phyloP scores from a whole-genome alignment of 345 rosid species.

The Sonneratia alba region DNA sequence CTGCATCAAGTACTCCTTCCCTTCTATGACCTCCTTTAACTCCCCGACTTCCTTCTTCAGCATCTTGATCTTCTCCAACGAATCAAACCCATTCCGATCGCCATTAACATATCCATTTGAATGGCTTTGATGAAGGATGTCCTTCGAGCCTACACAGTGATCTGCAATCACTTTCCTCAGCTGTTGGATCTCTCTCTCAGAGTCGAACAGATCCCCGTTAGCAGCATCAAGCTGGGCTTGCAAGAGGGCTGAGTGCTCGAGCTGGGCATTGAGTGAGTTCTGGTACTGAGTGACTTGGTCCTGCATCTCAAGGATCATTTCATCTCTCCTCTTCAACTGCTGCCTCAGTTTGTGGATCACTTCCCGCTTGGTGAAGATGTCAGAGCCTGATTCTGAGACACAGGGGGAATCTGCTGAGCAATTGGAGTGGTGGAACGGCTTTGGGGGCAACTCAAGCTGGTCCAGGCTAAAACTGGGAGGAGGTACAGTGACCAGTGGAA shows the following conservation, averaged over 20 bases:
- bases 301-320: conserved; percentile 94
- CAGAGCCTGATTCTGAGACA: conserved; percentile 97
- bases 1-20: conserved; percentile 69
- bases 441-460: conserved; percentile 66
- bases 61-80: conserved; percentile 47
- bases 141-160: conserved; percentile 58
- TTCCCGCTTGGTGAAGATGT: conserved; percentile 84
- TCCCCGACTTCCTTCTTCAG: conserved; percentile 78
- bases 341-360: conserved; percentile 91
- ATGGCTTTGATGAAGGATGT: conserved; percentile 22
- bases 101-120: conserved; percentile 42
- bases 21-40: conserved; percentile 81
- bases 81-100: conserved; percentile 19
- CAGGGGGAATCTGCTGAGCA: conserved; percentile 94
- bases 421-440: conserved; percentile 63
- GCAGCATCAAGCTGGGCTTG: conserved; percentile 69
- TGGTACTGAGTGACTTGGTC: conserved; percentile 70
- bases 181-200: conserved; percentile 74
- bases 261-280: conserved; percentile 54
- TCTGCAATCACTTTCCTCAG: conserved; percentile 85
- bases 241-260: conserved; percentile 51
- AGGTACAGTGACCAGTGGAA: conserved; percentile 72
- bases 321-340: conserved; percentile 88
- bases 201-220: conserved; percentile 65
- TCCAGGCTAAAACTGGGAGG: conserved; percentile 53